Evolutionary conservation across 2,329 filamentous ascomycete genomes (phyloP).

Genomic region (Aspergillus aculeatinus): DNA sequence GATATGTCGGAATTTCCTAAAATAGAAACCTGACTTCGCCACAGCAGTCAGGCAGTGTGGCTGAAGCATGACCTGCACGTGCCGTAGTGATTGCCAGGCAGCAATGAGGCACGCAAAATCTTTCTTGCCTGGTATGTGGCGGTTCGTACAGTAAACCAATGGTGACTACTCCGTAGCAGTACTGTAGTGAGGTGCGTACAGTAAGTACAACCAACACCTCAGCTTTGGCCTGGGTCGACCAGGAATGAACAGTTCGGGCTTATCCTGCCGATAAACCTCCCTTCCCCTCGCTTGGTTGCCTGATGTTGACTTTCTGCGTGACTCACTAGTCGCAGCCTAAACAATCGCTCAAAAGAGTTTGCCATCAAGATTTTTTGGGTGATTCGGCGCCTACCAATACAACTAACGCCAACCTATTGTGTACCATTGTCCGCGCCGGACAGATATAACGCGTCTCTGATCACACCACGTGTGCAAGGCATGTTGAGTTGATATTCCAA

Average conservation of each 20-base stretch:
- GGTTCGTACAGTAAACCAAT: background rate
- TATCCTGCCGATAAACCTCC: background rate
- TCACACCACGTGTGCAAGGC: conserved; percentile 15
- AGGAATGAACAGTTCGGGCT: background rate
- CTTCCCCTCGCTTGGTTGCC: conserved; percentile 12
- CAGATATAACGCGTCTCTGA: conserved; percentile 14
- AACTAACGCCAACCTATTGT: background rate
- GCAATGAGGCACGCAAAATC: conserved; percentile 10
- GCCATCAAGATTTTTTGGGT: background rate
- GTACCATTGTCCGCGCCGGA: background rate
- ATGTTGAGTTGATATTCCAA: background rate
- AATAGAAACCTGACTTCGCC: background rate
- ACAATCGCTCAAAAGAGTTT: background rate
- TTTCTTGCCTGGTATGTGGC: background rate
- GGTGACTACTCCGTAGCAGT: background rate
- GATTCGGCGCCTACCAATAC: conserved; percentile 7
- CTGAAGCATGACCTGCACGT: conserved; percentile 11
- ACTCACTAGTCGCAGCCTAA: conserved; percentile 18
- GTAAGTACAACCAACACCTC: too few species aligned
- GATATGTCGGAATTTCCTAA: background rate
- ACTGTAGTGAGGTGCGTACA: background rate
- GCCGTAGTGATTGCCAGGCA: conserved; percentile 12
- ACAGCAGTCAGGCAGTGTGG: conserved; percentile 9
- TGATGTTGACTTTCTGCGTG: conserved; percentile 10
- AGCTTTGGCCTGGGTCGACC: background rate